Evolutionary conservation across 2,329 filamentous ascomycete species (phyloP).

Genomic region (Pseudocercospora fijiensis): DNA sequence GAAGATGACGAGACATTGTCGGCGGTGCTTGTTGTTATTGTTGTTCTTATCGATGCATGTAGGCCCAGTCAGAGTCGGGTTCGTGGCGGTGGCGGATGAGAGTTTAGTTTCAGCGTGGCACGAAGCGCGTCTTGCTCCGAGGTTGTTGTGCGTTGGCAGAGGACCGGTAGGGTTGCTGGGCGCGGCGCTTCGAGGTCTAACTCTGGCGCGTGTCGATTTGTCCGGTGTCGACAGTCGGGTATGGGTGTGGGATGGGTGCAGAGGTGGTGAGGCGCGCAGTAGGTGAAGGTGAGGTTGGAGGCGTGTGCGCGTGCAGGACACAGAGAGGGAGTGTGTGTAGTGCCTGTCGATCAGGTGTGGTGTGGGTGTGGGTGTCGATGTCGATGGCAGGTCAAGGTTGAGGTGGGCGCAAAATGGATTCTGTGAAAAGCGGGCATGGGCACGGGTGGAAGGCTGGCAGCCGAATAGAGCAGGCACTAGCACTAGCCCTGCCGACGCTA

Average conservation of each 20-base stretch:
- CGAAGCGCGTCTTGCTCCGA: slow-evolving; percentile 24
- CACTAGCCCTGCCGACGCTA: slow-evolving; percentile 1
- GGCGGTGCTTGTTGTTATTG: slow-evolving; percentile 12
- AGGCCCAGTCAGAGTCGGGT: slow-evolving; percentile 23
- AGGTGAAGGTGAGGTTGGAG: background rate
- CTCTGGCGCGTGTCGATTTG: slow-evolving; percentile 12
- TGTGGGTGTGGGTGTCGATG: background rate
- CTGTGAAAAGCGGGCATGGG: background rate
- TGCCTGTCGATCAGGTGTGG: background rate
- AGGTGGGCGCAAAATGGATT: background rate
- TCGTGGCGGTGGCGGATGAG: slow-evolving; percentile 29
- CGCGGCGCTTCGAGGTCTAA: slow-evolving; percentile 6
- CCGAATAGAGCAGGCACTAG: background rate
- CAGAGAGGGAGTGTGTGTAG: background rate
- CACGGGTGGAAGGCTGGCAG: background rate
- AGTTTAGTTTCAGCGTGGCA: slow-evolving; percentile 27
- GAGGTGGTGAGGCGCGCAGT: background rate
- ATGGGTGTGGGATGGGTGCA: background rate
- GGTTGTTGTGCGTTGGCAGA: slow-evolving; percentile 30
- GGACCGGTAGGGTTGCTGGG: slow-evolving; percentile 18
- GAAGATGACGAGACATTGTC: slow-evolving; percentile 27
- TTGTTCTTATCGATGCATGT: slow-evolving; percentile 30
- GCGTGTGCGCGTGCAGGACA: background rate
- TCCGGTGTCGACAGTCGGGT: slow-evolving; percentile 8
- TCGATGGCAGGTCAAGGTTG: background rate